A percentile compares a stretch with the other conserved stretches of the same genome.
Evolutionary conservation across 1,284 basidiomycete species (phyloP).

Genomic region (Leccinum pachyderme): DNA sequence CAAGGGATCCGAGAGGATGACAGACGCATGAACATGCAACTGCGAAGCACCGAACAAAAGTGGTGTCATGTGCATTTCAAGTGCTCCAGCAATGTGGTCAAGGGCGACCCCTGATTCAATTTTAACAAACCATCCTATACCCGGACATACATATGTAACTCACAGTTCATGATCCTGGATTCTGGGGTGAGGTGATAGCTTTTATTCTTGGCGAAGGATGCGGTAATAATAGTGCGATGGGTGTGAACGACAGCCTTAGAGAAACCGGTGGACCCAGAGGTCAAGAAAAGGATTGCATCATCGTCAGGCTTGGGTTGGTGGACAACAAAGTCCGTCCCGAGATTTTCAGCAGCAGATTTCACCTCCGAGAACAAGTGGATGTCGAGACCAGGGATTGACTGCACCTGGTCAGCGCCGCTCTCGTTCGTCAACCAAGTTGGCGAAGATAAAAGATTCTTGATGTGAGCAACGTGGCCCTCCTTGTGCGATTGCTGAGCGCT

Average conservation of each 20-base stretch:
- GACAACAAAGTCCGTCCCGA: conserved; percentile 12
- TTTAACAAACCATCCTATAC: background rate
- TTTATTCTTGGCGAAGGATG: conserved; percentile 26
- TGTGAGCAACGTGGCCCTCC: conserved; percentile 29
- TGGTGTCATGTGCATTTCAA: conserved; percentile 28
- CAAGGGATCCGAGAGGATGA: conserved; percentile 26
- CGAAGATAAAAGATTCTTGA: conserved; percentile 29
- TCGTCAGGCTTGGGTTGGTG: conserved; percentile 24
- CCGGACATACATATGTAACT: conserved; percentile 4
- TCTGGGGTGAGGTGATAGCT: conserved; percentile 25
- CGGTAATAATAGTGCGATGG: conserved; percentile 25
- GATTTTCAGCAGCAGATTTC: conserved; percentile 10
- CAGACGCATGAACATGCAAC: conserved; percentile 29
- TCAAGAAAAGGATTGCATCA: conserved; percentile 29
- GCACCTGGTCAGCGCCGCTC: conserved; percentile 29
- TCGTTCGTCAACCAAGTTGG: conserved; percentile 34
- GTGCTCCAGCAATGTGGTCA: conserved; percentile 35
- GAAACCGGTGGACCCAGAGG: conserved; percentile 29
- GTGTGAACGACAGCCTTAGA: conserved; percentile 31
- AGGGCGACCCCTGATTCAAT: conserved; percentile 27
- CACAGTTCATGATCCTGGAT: conserved; percentile 32
- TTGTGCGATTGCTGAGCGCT: conserved; percentile 35
- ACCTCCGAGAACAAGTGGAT: conserved; percentile 29
- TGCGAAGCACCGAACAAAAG: conserved; percentile 26
- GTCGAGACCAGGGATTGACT: conserved; percentile 30